A percentile compares a stretch with the other conserved stretches of the same genome.
Conservation (phyloP, 106 monocot species). For the Triglochin maritima region DNA sequence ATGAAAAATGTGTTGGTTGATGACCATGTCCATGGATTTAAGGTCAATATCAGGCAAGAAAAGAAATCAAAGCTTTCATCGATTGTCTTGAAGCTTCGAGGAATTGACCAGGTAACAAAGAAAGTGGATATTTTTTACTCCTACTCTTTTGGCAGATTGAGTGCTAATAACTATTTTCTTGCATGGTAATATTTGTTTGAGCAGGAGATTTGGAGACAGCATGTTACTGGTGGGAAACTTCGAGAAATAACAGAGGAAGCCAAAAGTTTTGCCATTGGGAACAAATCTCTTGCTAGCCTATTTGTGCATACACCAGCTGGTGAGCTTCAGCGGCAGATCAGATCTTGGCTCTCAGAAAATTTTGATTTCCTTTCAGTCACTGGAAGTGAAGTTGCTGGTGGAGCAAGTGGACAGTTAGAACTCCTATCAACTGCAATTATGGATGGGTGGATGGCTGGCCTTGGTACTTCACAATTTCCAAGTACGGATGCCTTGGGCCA, state of each 20-base stretch:
- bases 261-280: conserved; percentile 80
- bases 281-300: conserved; percentile 82
- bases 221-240: conserved; percentile 90
- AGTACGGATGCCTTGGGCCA: conserved; percentile 92
- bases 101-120: conserved; percentile 78
- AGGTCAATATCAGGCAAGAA: conserved; percentile 82
- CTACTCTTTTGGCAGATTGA: background rate
- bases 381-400: conserved; percentile 53
- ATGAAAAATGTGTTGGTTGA: conserved; percentile 43
- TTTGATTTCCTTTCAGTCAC: conserved; percentile 93
- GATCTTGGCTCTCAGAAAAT: conserved; percentile 91
- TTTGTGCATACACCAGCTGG: conserved; percentile 99
- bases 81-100: conserved; percentile 88
- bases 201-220: conserved; percentile 95
- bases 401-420: conserved; percentile 68
- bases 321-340: conserved; percentile 94
- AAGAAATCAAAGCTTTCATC: conserved; percentile 92
- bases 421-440: conserved; percentile 95
- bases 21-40: conserved; percentile 77
- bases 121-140: background rate
- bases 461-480: conserved; percentile 72
- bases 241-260: conserved; percentile 98
- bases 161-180: background rate
- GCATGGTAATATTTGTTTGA: background rate
- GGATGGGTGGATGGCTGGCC: conserved; percentile 99